Evolutionary conservation across 1,139 yeast species (phyloP), one percentile per base, ranked within the genome.

Genomic region (Sugiyamaella xylanicola): DNA sequence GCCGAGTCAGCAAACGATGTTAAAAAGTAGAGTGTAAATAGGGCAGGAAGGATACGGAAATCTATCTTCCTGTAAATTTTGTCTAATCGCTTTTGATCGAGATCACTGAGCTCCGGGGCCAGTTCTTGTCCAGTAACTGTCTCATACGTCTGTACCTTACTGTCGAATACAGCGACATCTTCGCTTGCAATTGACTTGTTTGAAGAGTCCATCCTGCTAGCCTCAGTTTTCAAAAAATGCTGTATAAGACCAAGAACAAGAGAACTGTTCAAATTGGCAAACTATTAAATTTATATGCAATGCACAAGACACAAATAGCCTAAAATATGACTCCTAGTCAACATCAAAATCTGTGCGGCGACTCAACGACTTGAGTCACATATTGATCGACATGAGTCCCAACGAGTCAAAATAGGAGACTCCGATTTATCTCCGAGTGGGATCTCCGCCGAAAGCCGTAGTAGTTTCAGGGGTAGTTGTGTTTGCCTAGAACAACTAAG

Each of bases 1-100:
- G 88, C 87, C 45, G 83, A 82, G 3, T 86, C 78, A 0, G 95
- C 95, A 69, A 87, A 87, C 1, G 95, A 87, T 0, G 91, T 83
- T 55, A 89, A 74, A 65, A 89, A 89, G 69, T 89, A 89, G 59
- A 89, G 74, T 51, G 82, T 74, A 96, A 96, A 89, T 55, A 89
- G 75, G 0, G 95, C 93, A 2, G 96, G 95, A 57, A 88, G 86
- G 63, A 88, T 86, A 53, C 95, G 75, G 48, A 69, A 67, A 65
- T 88, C 96, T 42, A 88, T 74, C 65, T 82, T 84, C 48, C 87
- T 70, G 68, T 88, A 88, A 44, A 87, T 77, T 51, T 72, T 75
- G 65, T 86, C 85, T 55, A 87, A 75, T 55, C 77, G 74, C 44
- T 73, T 56, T 54, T 61, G 58, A 16, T 44, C 57, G 25, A 53